Evolutionary conservation across 176 grass and related monocot species (phyloP).

Genomic region (Avena insularis): DNA sequence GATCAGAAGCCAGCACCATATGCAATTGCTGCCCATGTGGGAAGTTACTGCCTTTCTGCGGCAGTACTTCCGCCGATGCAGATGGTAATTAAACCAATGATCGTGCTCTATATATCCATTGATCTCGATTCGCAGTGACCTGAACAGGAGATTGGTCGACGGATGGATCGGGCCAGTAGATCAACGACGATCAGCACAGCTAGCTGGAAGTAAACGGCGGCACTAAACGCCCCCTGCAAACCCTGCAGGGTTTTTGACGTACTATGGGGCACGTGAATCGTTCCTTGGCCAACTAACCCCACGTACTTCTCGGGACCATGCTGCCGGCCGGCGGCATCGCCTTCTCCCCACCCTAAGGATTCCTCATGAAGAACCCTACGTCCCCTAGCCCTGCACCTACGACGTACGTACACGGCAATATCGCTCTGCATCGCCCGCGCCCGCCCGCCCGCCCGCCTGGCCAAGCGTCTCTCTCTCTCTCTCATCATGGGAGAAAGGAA

Average conservation of each 20-base stretch:
- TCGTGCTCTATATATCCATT: not conserved
- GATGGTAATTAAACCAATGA: constrained; percentile 4
- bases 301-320: constrained; percentile 53
- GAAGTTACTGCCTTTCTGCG: constrained; percentile 1
- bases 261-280: constrained; percentile 31
- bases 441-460: not conserved
- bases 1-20: not conserved
- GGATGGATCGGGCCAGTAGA: not conserved
- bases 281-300: constrained; percentile 3
- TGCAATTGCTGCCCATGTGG: constrained; percentile 11
- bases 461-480: not conserved
- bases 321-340: not conserved
- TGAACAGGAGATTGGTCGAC: constrained; percentile 25
- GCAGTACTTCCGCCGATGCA: not conserved
- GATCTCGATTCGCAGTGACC: not conserved
- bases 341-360: constrained; percentile 59
- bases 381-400: constrained; percentile 25
- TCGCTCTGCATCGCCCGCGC: not conserved
- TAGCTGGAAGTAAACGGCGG: not conserved
- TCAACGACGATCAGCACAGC: not conserved
- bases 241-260: constrained; percentile 36
- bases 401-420: not conserved
- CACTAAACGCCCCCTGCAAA: constrained; percentile 18
- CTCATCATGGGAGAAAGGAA: not conserved
- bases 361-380: constrained; percentile 60